Evolutionary conservation across 805 yeast species (phyloP).

Genomic region (Nakazawaea sp.): DNA sequence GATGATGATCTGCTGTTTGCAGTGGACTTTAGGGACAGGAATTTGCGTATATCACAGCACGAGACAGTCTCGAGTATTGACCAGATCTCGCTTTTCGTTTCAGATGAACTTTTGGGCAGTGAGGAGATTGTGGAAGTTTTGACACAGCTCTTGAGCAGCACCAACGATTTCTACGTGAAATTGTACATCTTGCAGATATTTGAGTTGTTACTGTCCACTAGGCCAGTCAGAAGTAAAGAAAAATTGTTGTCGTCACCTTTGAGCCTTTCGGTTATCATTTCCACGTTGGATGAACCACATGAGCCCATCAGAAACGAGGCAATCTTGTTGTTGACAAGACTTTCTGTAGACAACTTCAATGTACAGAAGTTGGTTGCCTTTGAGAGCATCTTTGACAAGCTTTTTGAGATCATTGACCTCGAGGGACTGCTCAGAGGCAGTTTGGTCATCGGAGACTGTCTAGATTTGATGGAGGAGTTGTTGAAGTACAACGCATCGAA

Average conservation of each 20-base stretch:
- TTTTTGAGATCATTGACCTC: constrained; percentile 71
- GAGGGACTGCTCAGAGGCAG: constrained; percentile 92
- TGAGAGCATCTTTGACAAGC: constrained; percentile 81
- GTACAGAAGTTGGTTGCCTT: constrained; percentile 92
- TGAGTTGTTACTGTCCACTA: constrained; percentile 73
- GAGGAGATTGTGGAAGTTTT: constrained; percentile 40
- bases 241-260: constrained; percentile 66
- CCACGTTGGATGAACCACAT: constrained; percentile 50
- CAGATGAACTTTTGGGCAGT: constrained; percentile 81
- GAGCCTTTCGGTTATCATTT: constrained; percentile 71
- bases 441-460: constrained; percentile 84
- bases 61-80: constrained; percentile 48
- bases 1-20: constrained; percentile 59
- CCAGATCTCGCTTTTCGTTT: constrained; percentile 89
- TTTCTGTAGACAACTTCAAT: constrained; percentile 75
- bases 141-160: constrained; percentile 37
- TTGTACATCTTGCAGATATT: constrained; percentile 79
- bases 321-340: constrained; percentile 72
- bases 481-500: constrained; percentile 81
- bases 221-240: constrained; percentile 71
- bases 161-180: constrained; percentile 66
- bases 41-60: constrained; percentile 56
- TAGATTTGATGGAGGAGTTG: constrained; percentile 66
- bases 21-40: constrained; percentile 35
- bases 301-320: constrained; percentile 91